A percentile compares a stretch with the other conserved stretches of the same genome.
Conservation (phyloP, 495 filamentous ascomycete species). For the Aspergillus wentii region DNA sequence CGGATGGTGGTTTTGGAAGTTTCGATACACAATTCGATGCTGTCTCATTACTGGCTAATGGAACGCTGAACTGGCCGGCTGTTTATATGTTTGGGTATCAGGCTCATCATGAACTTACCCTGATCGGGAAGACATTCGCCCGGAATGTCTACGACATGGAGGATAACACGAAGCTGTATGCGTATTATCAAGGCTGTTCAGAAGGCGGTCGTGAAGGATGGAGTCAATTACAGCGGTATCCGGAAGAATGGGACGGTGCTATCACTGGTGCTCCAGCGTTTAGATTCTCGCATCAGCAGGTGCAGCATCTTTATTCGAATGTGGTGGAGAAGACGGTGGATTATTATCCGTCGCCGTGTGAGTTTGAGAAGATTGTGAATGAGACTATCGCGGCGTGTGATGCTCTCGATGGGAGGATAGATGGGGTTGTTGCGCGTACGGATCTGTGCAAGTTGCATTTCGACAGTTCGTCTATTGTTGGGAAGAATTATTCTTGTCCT, state of each 20-base stretch:
- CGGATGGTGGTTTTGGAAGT: conserved; percentile 45
- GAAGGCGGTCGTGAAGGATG: conserved; percentile 48
- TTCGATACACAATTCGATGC: conserved; percentile 29
- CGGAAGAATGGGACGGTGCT: conserved; percentile 42
- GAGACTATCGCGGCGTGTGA: conserved; percentile 47
- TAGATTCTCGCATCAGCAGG: conserved; percentile 40
- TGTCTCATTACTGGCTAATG: conserved; percentile 34
- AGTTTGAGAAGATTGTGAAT: conserved; percentile 46
- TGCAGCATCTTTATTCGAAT: conserved; percentile 38
- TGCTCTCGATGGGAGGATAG: conserved; percentile 39
- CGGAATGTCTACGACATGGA: conserved; percentile 21
- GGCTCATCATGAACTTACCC: conserved; percentile 23
- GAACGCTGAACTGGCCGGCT: conserved; percentile 37
- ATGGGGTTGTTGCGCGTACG: conserved; percentile 44
- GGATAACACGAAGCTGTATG: conserved; percentile 43
- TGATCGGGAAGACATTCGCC: conserved; percentile 33
- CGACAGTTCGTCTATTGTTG: conserved; percentile 32
- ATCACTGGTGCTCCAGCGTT: conserved; percentile 47
- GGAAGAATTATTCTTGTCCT: conserved; percentile 42
- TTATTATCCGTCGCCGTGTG: conserved; percentile 49
- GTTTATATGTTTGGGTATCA: conserved; percentile 44
- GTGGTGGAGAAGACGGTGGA: conserved; percentile 39
- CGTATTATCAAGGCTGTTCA: conserved; percentile 50
- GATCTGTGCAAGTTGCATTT: conserved; percentile 43
- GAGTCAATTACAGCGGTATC: conserved; percentile 46